phyloP scores from a whole-genome alignment of 805 yeast species.

The Yamadazyma insecticola region DNA sequence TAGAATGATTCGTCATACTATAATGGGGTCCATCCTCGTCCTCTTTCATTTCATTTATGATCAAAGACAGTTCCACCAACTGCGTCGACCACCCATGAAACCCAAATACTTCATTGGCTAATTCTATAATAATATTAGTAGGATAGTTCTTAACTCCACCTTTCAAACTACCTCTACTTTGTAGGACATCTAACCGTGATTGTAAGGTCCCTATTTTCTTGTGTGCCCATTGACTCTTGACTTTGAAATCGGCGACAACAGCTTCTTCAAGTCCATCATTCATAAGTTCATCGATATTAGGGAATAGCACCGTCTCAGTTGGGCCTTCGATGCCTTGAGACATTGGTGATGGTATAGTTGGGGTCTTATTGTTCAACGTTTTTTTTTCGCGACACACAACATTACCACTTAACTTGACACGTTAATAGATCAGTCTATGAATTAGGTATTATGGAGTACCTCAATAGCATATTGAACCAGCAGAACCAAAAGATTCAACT shows the following conservation, averaged over 20 bases:
- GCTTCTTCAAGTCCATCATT: conserved; percentile 8
- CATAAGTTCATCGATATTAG: conserved; percentile 12
- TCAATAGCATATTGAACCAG: conserved; percentile 32
- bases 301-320: conserved; percentile 9
- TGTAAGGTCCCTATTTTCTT: conserved; percentile 45
- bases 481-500: conserved; percentile 32
- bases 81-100: conserved; percentile 54
- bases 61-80: conserved; percentile 12
- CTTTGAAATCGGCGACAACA: conserved; percentile 3
- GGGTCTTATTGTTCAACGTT: too few relatives aligned
- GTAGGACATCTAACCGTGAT: conserved; percentile 38
- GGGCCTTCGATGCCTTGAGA: neutral
- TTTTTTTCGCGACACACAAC: neutral
- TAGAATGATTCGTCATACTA: conserved; percentile 18
- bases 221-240: conserved; percentile 45
- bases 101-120: conserved; percentile 52
- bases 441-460: conserved; percentile 26
- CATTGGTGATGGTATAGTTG: too few relatives aligned
- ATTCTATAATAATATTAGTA: conserved; percentile 20
- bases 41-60: neutral
- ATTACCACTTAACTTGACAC: neutral
- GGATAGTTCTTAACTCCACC: conserved; percentile 4
- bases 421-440: neutral
- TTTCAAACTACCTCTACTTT: conserved; percentile 12
- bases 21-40: neutral